Percentiles rank a stretch among this genome's conserved stretches.
These are phyloP conservation scores for Populus hybrid DNA, from an alignment of 441 rosid genomes.

Conservation along the genomic window DNA sequence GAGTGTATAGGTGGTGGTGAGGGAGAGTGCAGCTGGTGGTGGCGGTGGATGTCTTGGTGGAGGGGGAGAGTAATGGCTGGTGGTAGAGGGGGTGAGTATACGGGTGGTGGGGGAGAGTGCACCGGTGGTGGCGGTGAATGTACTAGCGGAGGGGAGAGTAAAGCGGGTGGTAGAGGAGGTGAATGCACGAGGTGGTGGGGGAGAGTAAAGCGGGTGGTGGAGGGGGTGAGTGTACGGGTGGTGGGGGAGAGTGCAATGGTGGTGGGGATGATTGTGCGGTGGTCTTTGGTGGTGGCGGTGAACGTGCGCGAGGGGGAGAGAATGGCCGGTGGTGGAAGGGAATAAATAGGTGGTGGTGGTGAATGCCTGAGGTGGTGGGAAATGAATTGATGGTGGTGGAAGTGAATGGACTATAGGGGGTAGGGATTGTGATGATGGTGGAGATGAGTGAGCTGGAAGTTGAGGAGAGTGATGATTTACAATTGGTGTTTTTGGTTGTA, in stretches of 20 bases:
- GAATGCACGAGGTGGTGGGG: not conserved
- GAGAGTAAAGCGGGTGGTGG: constrained; percentile 16
- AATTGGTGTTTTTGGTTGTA: not conserved
- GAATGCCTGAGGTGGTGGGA: not conserved
- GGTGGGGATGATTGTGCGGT: constrained; percentile 9
- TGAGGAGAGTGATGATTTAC: not conserved
- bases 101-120: constrained; percentile 9
- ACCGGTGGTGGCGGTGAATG: not conserved
- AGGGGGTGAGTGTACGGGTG: constrained; percentile 19
- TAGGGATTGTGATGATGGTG: not conserved
- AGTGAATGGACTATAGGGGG: constrained; percentile 3
- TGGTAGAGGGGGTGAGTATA: not conserved
- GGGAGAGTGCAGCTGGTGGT: constrained; percentile 6
- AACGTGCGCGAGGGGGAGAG: not conserved
- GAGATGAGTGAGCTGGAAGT: constrained; percentile 1
- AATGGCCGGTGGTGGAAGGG: too few species aligned
- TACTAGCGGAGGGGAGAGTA: not conserved
- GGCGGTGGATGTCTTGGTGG: constrained; percentile 19
- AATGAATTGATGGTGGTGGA: not conserved
- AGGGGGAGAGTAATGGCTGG: not conserved
- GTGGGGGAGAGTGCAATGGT: constrained; percentile 14
- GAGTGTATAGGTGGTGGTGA: constrained; percentile 5
- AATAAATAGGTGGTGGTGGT: constrained; percentile 10
- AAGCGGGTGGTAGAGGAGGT: constrained; percentile 26
- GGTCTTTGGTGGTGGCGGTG: constrained; percentile 23